Conservation (phyloP, 257 asterid species). For the Rhazya stricta region DNA sequence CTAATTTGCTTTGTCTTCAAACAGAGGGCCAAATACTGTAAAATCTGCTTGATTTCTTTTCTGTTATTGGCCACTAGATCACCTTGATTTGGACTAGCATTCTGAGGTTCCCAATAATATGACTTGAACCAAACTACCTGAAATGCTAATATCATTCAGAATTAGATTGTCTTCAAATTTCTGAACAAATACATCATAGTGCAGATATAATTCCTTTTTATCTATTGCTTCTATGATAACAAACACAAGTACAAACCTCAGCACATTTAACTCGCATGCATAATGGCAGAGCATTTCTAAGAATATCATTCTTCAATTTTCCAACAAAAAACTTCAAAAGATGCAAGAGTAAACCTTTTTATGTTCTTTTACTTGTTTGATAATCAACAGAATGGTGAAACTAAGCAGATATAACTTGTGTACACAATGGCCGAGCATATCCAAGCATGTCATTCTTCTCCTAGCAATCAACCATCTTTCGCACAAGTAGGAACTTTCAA, state of each 20-base stretch:
- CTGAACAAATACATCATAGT: background rate
- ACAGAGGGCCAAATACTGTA: constrained; percentile 51
- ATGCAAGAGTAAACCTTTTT: background rate
- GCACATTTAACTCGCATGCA: background rate
- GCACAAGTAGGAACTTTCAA: background rate
- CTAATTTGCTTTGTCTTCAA: constrained; percentile 40
- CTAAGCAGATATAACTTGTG: background rate
- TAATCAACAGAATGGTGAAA: background rate
- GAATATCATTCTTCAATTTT: background rate
- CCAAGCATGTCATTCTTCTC: background rate
- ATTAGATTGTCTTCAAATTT: background rate
- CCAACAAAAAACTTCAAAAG: background rate
- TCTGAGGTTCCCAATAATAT: constrained; percentile 87
- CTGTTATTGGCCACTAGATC: constrained; percentile 36
- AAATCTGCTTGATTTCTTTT: constrained; percentile 53
- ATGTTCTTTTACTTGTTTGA: background rate
- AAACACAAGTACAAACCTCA: background rate
- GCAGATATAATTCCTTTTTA: background rate
- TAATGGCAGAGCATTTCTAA: background rate
- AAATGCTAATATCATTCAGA: constrained; percentile 18
- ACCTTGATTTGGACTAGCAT: constrained; percentile 40
- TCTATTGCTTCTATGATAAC: background rate
- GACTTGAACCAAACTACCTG: constrained; percentile 92
- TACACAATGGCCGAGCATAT: background rate
- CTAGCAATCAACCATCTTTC: background rate